These are phyloP conservation scores for Dictyostelium intermedium DNA, from an alignment of 78 protist species.

Conservation along the genomic window DNA sequence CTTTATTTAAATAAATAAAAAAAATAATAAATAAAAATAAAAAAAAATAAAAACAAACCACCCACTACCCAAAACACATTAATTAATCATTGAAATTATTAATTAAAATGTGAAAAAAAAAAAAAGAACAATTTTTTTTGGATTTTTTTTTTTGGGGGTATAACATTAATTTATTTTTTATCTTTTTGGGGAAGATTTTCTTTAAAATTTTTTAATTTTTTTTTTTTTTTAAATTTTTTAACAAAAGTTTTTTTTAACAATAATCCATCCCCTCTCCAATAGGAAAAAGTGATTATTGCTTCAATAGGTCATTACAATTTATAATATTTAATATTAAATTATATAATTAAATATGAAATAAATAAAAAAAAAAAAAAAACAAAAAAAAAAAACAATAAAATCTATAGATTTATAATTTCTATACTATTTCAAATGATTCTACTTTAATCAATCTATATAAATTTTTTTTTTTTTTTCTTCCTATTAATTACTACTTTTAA, in stretches of 20 bases:
- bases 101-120: neutral
- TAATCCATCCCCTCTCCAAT: neutral
- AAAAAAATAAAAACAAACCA: no score
- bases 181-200: neutral
- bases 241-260: neutral
- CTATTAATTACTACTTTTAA: neutral
- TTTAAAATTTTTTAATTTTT: neutral
- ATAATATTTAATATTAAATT: no score
- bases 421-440: neutral
- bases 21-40: no score
- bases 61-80: neutral
- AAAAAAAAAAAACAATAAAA: neutral
- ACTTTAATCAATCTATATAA: neutral
- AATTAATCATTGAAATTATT: neutral
- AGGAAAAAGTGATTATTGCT: neutral
- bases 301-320: no score
- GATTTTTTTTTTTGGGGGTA: neutral
- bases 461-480: neutral
- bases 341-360: no score
- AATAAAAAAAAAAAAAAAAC: no score
- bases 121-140: neutral
- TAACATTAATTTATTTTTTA: neutral
- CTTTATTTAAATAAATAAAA: neutral
- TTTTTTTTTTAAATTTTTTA: neutral
- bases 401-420: neutral